These are phyloP conservation scores for Naumovozyma dairenensis DNA, from an alignment of 805 yeast species.

Conservation along the genomic window DNA sequence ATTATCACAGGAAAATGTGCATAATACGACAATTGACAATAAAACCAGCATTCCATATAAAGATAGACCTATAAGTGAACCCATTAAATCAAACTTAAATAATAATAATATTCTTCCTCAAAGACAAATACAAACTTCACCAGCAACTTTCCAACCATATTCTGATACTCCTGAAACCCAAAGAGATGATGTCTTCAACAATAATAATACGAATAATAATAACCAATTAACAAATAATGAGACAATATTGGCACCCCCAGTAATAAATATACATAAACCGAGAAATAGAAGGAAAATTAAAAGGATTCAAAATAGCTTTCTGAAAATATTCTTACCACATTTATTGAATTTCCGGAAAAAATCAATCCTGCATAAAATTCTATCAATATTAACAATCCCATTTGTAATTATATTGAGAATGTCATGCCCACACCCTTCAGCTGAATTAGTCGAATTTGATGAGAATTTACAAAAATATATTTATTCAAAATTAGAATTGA, in stretches of 20 bases:
- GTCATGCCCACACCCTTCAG: slow-evolving; percentile 29
- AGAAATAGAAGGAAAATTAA: slow-evolving; percentile 2
- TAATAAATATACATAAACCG: not conserved
- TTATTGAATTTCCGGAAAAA: slow-evolving; percentile 21
- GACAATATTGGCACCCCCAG: not conserved
- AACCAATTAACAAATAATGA: too few relatives aligned
- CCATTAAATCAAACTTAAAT: not conserved
- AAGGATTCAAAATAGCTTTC: slow-evolving; percentile 2
- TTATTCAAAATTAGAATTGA: slow-evolving; percentile 12
- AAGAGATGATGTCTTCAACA: too few relatives aligned
- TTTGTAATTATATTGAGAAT: slow-evolving; percentile 27
- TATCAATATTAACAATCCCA: slow-evolving; percentile 29
- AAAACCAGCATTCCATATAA: too few relatives aligned
- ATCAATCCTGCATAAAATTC: slow-evolving; percentile 17
- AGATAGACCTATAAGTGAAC: not conserved
- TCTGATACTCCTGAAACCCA: slow-evolving; percentile 13
- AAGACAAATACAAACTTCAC: slow-evolving; percentile 12
- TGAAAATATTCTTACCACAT: slow-evolving; percentile 27
- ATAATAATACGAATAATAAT: too few relatives aligned
- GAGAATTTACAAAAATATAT: slow-evolving; percentile 14
- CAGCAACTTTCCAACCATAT: slow-evolving; percentile 19
- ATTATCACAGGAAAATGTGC: too few relatives aligned
- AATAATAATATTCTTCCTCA: not conserved
- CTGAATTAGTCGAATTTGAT: slow-evolving; percentile 20
- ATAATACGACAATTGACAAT: too few relatives aligned